phyloP scores from a whole-genome alignment of 345 rosid genomes.

The Tarenaya hassleriana region DNA sequence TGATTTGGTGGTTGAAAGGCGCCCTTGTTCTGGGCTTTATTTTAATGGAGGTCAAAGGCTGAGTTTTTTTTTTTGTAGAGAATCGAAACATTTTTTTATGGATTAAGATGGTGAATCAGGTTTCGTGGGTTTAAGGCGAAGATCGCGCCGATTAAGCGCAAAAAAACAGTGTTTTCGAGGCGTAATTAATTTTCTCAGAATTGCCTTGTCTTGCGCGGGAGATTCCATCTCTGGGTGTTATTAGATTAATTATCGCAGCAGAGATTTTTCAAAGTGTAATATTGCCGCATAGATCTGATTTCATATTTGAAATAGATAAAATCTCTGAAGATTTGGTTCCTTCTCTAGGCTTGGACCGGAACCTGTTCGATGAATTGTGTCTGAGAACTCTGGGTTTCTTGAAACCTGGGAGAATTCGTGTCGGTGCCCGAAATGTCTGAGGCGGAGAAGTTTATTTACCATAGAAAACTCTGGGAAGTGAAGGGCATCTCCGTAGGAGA shows the following conservation, averaged over 20 bases:
- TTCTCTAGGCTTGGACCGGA: slow-evolving; percentile 1
- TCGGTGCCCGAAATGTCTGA: slow-evolving; percentile 38
- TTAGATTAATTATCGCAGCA: no score
- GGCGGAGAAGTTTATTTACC: slow-evolving; percentile 36
- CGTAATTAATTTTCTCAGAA: slow-evolving; percentile 22
- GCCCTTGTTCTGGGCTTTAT: neutral
- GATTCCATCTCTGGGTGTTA: slow-evolving; percentile 15
- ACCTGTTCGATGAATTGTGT: slow-evolving; percentile 17
- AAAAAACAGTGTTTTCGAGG: slow-evolving; percentile 24
- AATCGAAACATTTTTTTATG: neutral
- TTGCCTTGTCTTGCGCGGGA: slow-evolving; percentile 24
- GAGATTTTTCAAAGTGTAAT: neutral
- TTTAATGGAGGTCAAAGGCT: no score
- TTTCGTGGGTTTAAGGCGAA: slow-evolving; percentile 2
- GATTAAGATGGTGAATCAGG: slow-evolving; percentile 2
- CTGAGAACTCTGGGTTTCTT: slow-evolving; percentile 17
- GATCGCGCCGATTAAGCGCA: slow-evolving; percentile 14
- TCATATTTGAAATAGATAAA: no score
- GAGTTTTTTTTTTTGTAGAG: no score
- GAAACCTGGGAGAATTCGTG: no score
- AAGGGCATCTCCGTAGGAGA: slow-evolving; percentile 47
- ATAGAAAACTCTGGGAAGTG: slow-evolving; percentile 48
- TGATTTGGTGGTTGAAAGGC: neutral
- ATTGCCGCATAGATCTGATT: neutral
- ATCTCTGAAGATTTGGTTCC: slow-evolving; percentile 8